Conservation (phyloP, 2,329 filamentous ascomycete genomes). For the Hymenoscyphus repandus region DNA sequence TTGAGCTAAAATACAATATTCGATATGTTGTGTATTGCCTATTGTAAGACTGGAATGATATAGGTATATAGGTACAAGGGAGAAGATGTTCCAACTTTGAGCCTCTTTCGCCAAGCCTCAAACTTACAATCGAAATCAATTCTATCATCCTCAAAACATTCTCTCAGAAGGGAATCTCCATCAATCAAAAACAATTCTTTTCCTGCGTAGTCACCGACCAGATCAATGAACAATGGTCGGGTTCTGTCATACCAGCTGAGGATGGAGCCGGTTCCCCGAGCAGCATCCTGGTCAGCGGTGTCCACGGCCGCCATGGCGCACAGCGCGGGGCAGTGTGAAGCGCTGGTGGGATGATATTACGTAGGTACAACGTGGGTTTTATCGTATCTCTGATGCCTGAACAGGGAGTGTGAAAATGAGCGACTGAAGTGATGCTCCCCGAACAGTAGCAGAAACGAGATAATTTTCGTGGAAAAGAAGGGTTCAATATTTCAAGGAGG, state of each 20-base stretch:
- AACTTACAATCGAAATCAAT: constrained; percentile 55
- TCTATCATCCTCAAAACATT: constrained; percentile 55
- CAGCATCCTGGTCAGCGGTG: constrained; percentile 4
- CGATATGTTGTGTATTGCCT: not conserved
- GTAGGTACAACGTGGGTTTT: too few relatives aligned
- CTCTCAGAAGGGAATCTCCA: constrained; percentile 64
- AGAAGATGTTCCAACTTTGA: not conserved
- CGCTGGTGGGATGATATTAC: too few relatives aligned
- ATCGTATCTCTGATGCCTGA: too few relatives aligned
- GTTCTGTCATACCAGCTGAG: constrained; percentile 37
- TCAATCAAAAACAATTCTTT: constrained; percentile 69
- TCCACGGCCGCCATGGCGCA: constrained; percentile 9
- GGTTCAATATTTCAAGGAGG: too few relatives aligned
- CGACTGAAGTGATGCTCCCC: too few relatives aligned
- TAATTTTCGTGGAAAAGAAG: too few relatives aligned
- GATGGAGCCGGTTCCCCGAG: constrained; percentile 15
- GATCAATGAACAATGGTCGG: constrained; percentile 48
- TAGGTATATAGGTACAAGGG: too few relatives aligned
- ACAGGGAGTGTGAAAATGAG: too few relatives aligned
- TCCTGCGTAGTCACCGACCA: constrained; percentile 72
- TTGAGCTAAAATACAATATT: not conserved
- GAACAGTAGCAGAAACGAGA: too few relatives aligned
- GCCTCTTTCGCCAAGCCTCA: not conserved
- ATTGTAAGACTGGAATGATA: too few relatives aligned
- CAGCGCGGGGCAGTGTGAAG: not conserved